Percentiles rank a stretch among this genome's conserved stretches.
Conservation (phyloP, 352 stramenopile species). For the Paralagenidium karlingii region DNA sequence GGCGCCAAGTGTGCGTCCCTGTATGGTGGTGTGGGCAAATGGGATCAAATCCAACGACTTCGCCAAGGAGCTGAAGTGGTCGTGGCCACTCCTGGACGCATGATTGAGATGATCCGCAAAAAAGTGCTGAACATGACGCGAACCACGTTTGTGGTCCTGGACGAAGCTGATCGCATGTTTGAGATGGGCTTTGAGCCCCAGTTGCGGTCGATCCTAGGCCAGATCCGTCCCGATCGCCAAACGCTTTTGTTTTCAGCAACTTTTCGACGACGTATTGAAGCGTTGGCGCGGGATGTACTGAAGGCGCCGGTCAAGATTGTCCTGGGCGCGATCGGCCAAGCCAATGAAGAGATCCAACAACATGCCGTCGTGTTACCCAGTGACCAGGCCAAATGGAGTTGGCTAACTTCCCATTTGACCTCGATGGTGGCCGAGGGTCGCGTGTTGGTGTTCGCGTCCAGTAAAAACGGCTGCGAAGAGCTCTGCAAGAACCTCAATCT, state of each 20-base stretch:
- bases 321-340: slow-evolving; percentile 64
- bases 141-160: slow-evolving; percentile 80
- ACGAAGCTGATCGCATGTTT: slow-evolving; percentile 85
- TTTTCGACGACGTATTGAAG: slow-evolving; percentile 58
- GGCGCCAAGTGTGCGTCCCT: slow-evolving; percentile 61
- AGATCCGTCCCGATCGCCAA: slow-evolving; percentile 76
- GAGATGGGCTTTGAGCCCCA: slow-evolving; percentile 83
- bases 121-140: slow-evolving; percentile 42
- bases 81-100: slow-evolving; percentile 58
- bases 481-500: slow-evolving; percentile 54
- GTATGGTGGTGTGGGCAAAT: slow-evolving; percentile 75
- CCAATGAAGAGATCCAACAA: slow-evolving; percentile 86
- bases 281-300: slow-evolving; percentile 68
- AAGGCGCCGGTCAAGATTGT: slow-evolving; percentile 71
- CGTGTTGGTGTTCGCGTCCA: slow-evolving; percentile 78
- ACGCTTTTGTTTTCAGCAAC: slow-evolving; percentile 84
- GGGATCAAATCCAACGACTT: slow-evolving; percentile 68
- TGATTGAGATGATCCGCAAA: slow-evolving; percentile 81
- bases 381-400: slow-evolving; percentile 77
- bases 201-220: slow-evolving; percentile 61
- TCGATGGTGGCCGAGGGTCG: slow-evolving; percentile 51
- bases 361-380: slow-evolving; percentile 58
- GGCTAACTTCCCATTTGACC: slow-evolving; percentile 56
- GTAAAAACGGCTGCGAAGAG: slow-evolving; percentile 77
- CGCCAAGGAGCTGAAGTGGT: slow-evolving; percentile 64